Evolutionary conservation across 1,284 basidiomycete species (phyloP).

Genomic region (Butyriboletus appendiculatus): DNA sequence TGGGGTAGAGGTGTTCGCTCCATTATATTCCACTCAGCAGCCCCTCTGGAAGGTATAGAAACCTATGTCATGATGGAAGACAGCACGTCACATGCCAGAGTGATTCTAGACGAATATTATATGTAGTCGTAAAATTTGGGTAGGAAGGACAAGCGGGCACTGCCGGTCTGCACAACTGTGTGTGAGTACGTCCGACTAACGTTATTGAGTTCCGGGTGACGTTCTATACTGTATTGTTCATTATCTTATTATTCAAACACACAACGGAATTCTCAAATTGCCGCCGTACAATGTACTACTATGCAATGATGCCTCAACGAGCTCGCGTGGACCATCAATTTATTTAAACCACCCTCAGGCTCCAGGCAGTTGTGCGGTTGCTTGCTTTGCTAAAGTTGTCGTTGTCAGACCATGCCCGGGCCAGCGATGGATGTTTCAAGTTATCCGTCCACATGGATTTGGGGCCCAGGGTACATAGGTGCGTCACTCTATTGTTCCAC

Average conservation of each 20-base stretch:
- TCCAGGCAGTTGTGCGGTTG: background rate
- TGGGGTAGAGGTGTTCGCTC: conserved; percentile 72
- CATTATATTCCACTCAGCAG: conserved; percentile 52
- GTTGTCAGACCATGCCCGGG: background rate
- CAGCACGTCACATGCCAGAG: conserved; percentile 46
- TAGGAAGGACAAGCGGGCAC: background rate
- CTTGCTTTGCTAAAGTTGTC: background rate
- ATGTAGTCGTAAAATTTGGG: conserved; percentile 1
- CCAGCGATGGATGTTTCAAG: background rate
- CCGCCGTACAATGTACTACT: background rate
- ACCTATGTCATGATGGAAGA: conserved; percentile 64
- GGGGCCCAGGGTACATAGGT: conserved; percentile 11
- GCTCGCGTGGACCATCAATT: background rate
- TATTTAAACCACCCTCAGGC: background rate
- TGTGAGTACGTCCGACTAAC: background rate
- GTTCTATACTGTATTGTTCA: too few species aligned
- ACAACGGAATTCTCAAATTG: too few species aligned
- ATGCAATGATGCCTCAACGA: background rate
- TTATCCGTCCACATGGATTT: background rate
- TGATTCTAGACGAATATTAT: conserved; percentile 25
- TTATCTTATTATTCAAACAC: too few species aligned
- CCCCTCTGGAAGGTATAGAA: conserved; percentile 46
- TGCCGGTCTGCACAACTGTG: background rate
- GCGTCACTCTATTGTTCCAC: background rate
- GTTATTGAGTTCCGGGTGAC: too few species aligned